phyloP scores from a whole-genome alignment of 345 rosid species.

The Combretum micranthum region DNA sequence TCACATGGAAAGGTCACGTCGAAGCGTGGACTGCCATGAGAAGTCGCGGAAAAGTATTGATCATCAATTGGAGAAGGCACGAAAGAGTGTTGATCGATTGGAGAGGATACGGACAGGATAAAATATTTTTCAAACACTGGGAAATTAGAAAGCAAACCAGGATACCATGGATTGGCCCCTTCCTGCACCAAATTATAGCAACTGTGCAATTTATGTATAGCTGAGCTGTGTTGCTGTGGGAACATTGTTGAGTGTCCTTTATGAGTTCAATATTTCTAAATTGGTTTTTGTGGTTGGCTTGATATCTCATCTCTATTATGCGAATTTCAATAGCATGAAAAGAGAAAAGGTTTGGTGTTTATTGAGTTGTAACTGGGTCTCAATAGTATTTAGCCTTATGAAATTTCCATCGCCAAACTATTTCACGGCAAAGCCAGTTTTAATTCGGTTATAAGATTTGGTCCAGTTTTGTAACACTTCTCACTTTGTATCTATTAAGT shows the following conservation, averaged over 20 bases:
- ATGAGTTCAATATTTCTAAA: conserved; percentile 13
- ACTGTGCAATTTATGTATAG: conserved; percentile 2
- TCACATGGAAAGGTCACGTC: conserved; percentile 66
- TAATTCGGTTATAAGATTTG: no score
- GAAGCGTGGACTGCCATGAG: conserved; percentile 89
- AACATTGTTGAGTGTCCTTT: conserved; percentile 9
- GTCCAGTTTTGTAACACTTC: no score
- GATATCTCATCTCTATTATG: conserved; percentile 7
- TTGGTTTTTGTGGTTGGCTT: conserved; percentile 23
- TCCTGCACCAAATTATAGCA: not conserved
- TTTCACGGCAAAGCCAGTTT: no score
- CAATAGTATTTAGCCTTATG: no score
- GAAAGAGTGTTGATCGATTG: conserved; percentile 91
- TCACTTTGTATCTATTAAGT: no score
- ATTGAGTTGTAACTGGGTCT: no score
- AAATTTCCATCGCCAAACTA: no score
- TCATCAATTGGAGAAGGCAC: conserved; percentile 58
- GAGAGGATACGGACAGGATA: conserved; percentile 54
- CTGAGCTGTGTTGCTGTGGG: conserved; percentile 20
- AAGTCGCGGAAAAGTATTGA: conserved; percentile 74
- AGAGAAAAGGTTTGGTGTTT: conserved; percentile 18
- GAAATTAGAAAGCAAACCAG: not conserved
- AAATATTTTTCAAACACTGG: not conserved
- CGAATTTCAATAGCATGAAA: conserved; percentile 13
- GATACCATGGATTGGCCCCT: not conserved